Evolutionary conservation across 495 filamentous ascomycete species (phyloP), one percentile per base, ranked within the genome.

Genomic region (Aspergillus asperescens): DNA sequence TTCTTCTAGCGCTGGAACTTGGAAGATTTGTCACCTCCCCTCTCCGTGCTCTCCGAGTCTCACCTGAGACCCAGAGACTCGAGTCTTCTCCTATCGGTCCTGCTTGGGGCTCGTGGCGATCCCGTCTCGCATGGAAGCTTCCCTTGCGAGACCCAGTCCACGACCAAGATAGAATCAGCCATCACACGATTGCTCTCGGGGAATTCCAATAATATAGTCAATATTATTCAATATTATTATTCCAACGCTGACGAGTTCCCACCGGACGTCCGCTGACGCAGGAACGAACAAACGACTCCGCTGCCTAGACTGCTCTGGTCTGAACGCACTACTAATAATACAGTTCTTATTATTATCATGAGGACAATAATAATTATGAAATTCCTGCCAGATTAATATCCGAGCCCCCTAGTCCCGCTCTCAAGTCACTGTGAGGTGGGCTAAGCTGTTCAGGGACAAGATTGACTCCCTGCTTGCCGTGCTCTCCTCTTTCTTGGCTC

Each of bases 201-300:
- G 10, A 35, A 5, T 10, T 29, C 27, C 27, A 29, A 29, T 29
- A 29, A 29, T 29, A n/a, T n/a, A n/a, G n/a, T n/a, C n/a, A n/a
- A n/a, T 29, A 29, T 29, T 29, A 29, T 29, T 29, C 10, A 29
- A 29, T 29, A 5, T 29, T 29, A 29, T 29, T 29, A 29, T 29
- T 29, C 27, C 27, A 29, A 29, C 27, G 22, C 34, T 35, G 15
- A 22, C 29, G 34, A 4, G 18, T 40, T 35, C 13, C 22, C 13
- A 39, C 18, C 25, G 16, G 27, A 37, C 41, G 51, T 59, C 51
- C 56, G 41, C 55, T 29, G 44, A 52, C 55, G 49, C 55, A 62
- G 52, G 59, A 58, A 62, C 55, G 18, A 55, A 49, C 55, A 44
- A 52, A 55, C 41, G 47, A 50, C 51, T 54, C 42, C 51, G 51